Evolutionary conservation across 2,329 filamentous ascomycete species (phyloP).

Genomic region (Pseudogymnoascus sp.): DNA sequence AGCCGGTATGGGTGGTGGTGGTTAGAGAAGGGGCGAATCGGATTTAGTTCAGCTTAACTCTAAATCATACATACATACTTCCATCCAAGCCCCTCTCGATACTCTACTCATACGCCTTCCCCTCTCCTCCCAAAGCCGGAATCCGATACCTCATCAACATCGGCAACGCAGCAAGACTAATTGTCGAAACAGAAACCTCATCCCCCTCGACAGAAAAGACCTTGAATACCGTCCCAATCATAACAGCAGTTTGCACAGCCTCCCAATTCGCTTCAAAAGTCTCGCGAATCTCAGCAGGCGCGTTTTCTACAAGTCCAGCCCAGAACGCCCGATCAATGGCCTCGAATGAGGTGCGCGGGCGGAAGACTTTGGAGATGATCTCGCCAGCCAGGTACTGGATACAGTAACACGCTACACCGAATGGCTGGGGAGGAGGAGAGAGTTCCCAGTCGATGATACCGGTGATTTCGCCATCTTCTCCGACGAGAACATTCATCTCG

Average conservation of each 20-base stretch:
- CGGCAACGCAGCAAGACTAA: not conserved
- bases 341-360: not conserved
- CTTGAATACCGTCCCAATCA: slow-evolving; percentile 8
- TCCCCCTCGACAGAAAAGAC: not conserved
- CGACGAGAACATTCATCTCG: slow-evolving; percentile 5
- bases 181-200: not conserved
- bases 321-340: not conserved
- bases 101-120: not conserved
- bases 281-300: not conserved
- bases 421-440: slow-evolving; percentile 9
- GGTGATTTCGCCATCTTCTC: slow-evolving; percentile 9
- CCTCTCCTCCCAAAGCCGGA: not conserved
- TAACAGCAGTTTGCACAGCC: not conserved
- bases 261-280: not conserved
- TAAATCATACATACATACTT: no score
- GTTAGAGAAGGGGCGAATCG: no score
- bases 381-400: slow-evolving; percentile 11
- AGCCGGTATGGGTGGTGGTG: no score
- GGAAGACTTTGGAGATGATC: not conserved
- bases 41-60: no score
- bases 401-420: slow-evolving; percentile 9
- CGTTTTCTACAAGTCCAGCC: slow-evolving; percentile 10
- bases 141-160: not conserved
- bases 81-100: no score
- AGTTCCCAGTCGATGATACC: slow-evolving; percentile 14